Evolutionary conservation across 2,329 filamentous ascomycete species (phyloP).

Genomic region (Paramyrothecium sp.): DNA sequence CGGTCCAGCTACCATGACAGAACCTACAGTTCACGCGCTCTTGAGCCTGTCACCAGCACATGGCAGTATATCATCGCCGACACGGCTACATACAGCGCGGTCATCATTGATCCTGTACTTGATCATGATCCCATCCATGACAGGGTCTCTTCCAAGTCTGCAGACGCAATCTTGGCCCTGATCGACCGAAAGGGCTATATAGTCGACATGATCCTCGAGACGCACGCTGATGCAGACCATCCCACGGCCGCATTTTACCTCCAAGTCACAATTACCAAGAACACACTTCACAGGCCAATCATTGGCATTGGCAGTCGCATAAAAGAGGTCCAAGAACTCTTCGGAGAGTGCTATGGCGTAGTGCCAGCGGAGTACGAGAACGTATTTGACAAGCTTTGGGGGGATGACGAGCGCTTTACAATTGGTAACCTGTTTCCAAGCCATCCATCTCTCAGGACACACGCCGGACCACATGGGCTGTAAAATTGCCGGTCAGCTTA

Average conservation of each 20-base stretch:
- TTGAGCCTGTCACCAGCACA: conserved; percentile 43
- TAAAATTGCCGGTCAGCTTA: conserved; percentile 39
- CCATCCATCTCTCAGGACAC: conserved; percentile 56
- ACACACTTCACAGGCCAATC: conserved; percentile 30
- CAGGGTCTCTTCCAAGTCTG: conserved; percentile 44
- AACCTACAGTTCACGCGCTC: conserved; percentile 35
- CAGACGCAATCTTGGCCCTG: conserved; percentile 47
- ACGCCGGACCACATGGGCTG: conserved; percentile 62
- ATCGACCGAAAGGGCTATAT: conserved; percentile 42
- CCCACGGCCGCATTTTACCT: conserved; percentile 57
- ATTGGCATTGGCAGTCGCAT: conserved; percentile 56
- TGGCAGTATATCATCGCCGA: conserved; percentile 61
- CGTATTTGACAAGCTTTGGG: conserved; percentile 51
- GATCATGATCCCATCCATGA: conserved; percentile 46
- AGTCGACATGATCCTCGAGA: conserved; percentile 55
- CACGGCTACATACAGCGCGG: conserved; percentile 41
- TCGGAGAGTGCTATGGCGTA: conserved; percentile 47
- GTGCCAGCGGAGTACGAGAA: conserved; percentile 34
- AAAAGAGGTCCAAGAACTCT: conserved; percentile 44
- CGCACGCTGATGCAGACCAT: conserved; percentile 60
- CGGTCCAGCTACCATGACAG: conserved; percentile 1
- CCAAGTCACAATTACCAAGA: conserved; percentile 36
- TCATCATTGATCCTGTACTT: conserved; percentile 61
- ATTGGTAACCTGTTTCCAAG: conserved; percentile 43
- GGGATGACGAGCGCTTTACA: conserved; percentile 49